Percentiles rank a stretch among this genome's conserved stretches.
phyloP scores from a whole-genome alignment of 2,329 filamentous ascomycete genomes.

The Dendryphion nanum region DNA sequence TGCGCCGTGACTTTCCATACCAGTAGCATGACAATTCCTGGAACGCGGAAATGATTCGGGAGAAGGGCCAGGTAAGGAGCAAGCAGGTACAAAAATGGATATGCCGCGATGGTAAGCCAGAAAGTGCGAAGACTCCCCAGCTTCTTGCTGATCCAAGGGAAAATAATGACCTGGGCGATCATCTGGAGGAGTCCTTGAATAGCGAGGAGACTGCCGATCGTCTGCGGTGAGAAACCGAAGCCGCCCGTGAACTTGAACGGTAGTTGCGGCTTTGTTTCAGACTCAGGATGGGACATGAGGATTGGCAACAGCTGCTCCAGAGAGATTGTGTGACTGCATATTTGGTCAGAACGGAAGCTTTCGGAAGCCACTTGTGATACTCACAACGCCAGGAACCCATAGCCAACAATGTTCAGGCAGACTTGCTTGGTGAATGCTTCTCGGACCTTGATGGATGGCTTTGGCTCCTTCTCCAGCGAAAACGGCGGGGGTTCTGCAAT shows the following conservation, averaged over 20 bases:
- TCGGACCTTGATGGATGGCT: constrained; percentile 25
- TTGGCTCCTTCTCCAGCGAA: constrained; percentile 26
- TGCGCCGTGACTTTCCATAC: constrained; percentile 93
- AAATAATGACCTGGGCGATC: constrained; percentile 78
- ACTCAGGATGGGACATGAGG: constrained; percentile 72
- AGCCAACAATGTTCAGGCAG: constrained; percentile 81
- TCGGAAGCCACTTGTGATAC: constrained; percentile 42
- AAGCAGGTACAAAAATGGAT: constrained; percentile 82
- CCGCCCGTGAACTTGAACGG: constrained; percentile 90
- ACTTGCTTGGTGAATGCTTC: constrained; percentile 82
- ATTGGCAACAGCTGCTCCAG: constrained; percentile 93
- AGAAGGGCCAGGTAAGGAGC: constrained; percentile 88
- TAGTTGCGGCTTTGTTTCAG: constrained; percentile 54
- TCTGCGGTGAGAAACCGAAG: constrained; percentile 77
- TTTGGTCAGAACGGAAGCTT: neutral
- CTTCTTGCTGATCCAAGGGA: constrained; percentile 71
- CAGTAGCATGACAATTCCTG: constrained; percentile 73
- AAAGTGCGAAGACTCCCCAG: constrained; percentile 81
- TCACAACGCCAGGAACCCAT: constrained; percentile 93
- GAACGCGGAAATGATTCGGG: constrained; percentile 67
- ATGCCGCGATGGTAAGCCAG: constrained; percentile 74
- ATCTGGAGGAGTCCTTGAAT: constrained; percentile 89
- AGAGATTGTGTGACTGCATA: constrained; percentile 83
- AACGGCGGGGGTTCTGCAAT: constrained; percentile 35
- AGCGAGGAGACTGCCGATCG: constrained; percentile 84